Conservation (phyloP, 106 monocot genomes). For the Apostasia ramifera region DNA sequence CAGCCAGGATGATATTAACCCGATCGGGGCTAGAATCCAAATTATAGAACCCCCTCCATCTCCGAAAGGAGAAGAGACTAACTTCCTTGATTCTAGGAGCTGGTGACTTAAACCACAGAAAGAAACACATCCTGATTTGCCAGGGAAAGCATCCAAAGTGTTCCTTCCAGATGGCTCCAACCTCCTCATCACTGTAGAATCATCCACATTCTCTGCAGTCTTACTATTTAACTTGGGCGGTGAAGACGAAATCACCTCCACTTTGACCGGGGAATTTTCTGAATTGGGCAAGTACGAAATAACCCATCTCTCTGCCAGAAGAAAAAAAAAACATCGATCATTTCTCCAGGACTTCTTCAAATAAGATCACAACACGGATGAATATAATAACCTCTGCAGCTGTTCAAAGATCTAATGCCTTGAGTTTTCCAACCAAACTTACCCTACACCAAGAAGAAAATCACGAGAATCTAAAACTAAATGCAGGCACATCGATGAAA, state of each 20-base stretch:
- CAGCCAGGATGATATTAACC: slow-evolving; percentile 49
- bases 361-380: not conserved
- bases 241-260: not conserved
- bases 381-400: not conserved
- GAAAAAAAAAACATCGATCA: not conserved
- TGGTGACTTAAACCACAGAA: slow-evolving; percentile 47
- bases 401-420: not conserved
- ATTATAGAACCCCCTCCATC: slow-evolving; percentile 43
- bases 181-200: not conserved
- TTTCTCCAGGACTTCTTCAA: not conserved
- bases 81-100: slow-evolving; percentile 27
- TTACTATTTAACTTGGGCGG: slow-evolving; percentile 2
- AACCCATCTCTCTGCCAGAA: not conserved
- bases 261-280: not conserved
- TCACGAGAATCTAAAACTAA: not conserved
- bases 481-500: not conserved
- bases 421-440: not conserved
- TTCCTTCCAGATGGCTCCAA: slow-evolving; percentile 8
- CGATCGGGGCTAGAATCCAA: slow-evolving; percentile 49
- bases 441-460: not conserved
- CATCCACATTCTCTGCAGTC: not conserved
- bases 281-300: slow-evolving; percentile 11
- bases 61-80: slow-evolving; percentile 50
- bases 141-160: slow-evolving; percentile 33
- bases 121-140: slow-evolving; percentile 49